Conservation (phyloP, 805 yeast species). For the Candida qinlingensis region DNA sequence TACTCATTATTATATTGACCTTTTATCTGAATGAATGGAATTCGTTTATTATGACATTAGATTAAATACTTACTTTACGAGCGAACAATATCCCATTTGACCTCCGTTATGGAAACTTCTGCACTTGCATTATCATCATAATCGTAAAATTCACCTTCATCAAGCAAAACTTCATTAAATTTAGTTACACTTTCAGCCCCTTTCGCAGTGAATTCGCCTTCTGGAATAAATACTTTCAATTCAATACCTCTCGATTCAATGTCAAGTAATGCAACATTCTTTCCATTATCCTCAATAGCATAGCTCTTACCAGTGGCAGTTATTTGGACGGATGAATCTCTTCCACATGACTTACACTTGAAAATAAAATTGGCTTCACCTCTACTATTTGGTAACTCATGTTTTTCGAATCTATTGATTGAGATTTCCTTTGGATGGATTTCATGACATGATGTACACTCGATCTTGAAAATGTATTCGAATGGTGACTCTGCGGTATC, state of each 20-base stretch:
- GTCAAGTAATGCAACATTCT: constrained; percentile 47
- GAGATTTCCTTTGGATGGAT: constrained; percentile 63
- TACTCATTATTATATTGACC: not conserved
- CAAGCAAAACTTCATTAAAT: constrained; percentile 63
- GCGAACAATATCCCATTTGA: constrained; percentile 55
- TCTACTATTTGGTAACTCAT: constrained; percentile 61
- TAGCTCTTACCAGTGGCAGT: constrained; percentile 20
- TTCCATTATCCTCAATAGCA: constrained; percentile 35
- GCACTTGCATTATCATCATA: constrained; percentile 79
- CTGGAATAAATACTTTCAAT: constrained; percentile 60
- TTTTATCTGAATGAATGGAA: no score
- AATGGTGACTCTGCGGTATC: constrained; percentile 61
- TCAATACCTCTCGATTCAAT: constrained; percentile 88
- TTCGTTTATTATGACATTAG: no score
- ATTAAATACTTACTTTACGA: constrained; percentile 2
- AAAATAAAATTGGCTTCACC: constrained; percentile 84
- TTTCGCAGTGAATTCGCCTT: constrained; percentile 52
- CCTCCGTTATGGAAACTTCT: constrained; percentile 78
- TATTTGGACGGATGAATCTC: constrained; percentile 24
- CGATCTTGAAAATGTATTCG: constrained; percentile 67
- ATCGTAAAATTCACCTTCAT: constrained; percentile 89
- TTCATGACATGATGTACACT: constrained; percentile 79
- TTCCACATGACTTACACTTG: constrained; percentile 61
- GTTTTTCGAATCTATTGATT: constrained; percentile 61
- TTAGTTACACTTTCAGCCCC: constrained; percentile 47